A percentile compares a stretch with the other conserved stretches of the same genome.
These are phyloP conservation scores for Aspergillus olivimuriae DNA, from an alignment of 495 filamentous ascomycete genomes.

Conservation along the genomic window DNA sequence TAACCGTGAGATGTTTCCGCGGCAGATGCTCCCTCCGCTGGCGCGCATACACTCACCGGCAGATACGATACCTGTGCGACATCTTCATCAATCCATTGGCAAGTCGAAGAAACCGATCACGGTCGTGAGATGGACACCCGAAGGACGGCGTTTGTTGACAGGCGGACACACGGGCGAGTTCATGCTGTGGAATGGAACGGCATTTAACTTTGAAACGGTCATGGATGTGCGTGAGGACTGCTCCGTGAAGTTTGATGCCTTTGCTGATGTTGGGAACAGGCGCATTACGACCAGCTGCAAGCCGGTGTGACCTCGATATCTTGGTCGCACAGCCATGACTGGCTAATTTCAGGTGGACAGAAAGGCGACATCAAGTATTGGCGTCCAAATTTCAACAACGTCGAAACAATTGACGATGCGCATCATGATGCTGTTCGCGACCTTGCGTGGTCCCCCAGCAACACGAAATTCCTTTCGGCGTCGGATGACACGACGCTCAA, in stretches of 20 bases:
- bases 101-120: conserved; percentile 97
- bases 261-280: conserved; percentile 34
- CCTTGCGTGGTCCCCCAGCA: conserved; percentile 87
- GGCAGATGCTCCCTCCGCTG: conserved; percentile 78
- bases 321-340: conserved; percentile 93
- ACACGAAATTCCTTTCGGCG: conserved; percentile 91
- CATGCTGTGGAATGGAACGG: conserved; percentile 96
- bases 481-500: conserved; percentile 90
- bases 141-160: conserved; percentile 84
- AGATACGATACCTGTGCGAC: conserved; percentile 80
- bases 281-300: conserved; percentile 67
- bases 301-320: conserved; percentile 78
- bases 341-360: conserved; percentile 93
- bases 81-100: conserved; percentile 91
- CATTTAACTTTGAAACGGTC: conserved; percentile 98
- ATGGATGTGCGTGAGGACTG: conserved; percentile 60
- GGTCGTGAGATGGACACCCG: conserved; percentile 95
- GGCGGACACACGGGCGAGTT: conserved; percentile 96
- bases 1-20: conserved; percentile 1
- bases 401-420: conserved; percentile 86
- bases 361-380: conserved; percentile 96
- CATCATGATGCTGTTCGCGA: conserved; percentile 86
- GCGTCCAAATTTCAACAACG: conserved; percentile 99
- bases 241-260: not conserved
- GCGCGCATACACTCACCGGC: conserved; percentile 65